Evolutionary conservation across 2,329 filamentous ascomycete genomes (phyloP), one percentile per base, ranked within the genome.

Genomic region (Fusarium decemcellulare): DNA sequence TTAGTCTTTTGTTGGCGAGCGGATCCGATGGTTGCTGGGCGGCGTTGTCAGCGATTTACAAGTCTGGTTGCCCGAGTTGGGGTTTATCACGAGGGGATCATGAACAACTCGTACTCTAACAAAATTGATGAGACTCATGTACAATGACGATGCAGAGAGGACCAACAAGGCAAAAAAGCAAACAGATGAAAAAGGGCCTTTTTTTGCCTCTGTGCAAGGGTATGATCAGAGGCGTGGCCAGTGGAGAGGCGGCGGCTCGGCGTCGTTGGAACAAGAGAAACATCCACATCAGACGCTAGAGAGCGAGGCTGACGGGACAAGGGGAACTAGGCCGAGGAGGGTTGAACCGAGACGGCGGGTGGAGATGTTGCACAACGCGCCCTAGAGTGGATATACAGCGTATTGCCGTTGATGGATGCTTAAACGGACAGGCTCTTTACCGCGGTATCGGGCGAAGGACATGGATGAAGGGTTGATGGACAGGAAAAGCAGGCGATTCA

Each of bases 241-340:
- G 47, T 14, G 43, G 23, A 59, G 34, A 47, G 54, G 52, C 52
- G 55, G 60, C 39, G 37, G 36, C 60, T 59, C 60, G 40, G 59
- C 53, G 61, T 56, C 51, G 37, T 60, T 56, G 32, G 63, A 46
- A 58, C 44, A 40, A 18, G 15, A 39, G 15, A 10, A 43, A 12
- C 32, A 34, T 12, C 32, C 12, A 9, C 12, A 34, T 12, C 32
- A 34, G 3, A 12, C 50, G 23, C 50, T 52, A 52, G 18, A 23
- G 23, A 23, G 32, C n/a, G 12, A 16, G 30, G 23, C 39, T 63
- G 56, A 70, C 61, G 59, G 56, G 71, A 73, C 59, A 56, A 52
- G 36, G 40, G 37, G 67, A 59, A 67, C 59, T 58, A 62, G 51
- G 59, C 59, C 37, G 42, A 59, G 52, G 48, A 57, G 23, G 57